Evolutionary conservation across 2,329 filamentous ascomycete species (phyloP).

Genomic region (Paramyrothecium sp.): DNA sequence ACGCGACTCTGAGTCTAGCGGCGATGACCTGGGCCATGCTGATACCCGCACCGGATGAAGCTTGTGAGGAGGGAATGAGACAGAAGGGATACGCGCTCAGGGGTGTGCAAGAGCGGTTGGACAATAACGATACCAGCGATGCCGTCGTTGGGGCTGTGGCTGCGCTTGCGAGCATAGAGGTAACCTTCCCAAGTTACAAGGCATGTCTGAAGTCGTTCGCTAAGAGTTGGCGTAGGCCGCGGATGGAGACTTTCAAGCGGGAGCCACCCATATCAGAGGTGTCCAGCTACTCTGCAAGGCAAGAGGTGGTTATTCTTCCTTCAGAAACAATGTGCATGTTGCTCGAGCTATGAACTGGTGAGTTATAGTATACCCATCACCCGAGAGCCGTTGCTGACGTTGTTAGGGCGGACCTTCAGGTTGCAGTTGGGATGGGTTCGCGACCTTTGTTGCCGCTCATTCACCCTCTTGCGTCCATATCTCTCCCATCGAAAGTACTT

Average conservation of each 20-base stretch:
- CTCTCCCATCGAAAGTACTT: conserved; percentile 7
- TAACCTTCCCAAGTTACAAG: neutral
- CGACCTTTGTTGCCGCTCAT: conserved; percentile 11
- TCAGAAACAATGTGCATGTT: conserved; percentile 10
- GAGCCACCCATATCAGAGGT: conserved; percentile 10
- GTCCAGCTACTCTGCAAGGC: conserved; percentile 6
- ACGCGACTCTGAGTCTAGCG: conserved; percentile 11
- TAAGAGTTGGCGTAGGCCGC: conserved; percentile 1
- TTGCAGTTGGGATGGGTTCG: conserved; percentile 8
- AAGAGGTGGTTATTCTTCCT: conserved; percentile 7
- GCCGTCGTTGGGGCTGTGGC: conserved; percentile 10
- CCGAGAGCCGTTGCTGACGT: neutral
- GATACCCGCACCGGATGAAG: conserved; percentile 1
- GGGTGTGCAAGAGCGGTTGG: conserved; percentile 6
- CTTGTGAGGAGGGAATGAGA: conserved; percentile 7
- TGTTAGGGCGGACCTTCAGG: conserved; percentile 11
- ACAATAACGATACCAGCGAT: conserved; percentile 3
- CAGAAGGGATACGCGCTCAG: conserved; percentile 9
- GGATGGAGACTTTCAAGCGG: conserved; percentile 9
- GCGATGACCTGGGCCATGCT: conserved; percentile 9
- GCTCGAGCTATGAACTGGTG: conserved; percentile 11
- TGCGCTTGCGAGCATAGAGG: conserved; percentile 13
- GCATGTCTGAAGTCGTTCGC: no score
- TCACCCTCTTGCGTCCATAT: conserved; percentile 6
- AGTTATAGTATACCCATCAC: neutral